A percentile compares a stretch with the other conserved stretches of the same genome.
Conservation (phyloP, 2,329 filamentous ascomycete species). For the Phialocephala subalpina region DNA sequence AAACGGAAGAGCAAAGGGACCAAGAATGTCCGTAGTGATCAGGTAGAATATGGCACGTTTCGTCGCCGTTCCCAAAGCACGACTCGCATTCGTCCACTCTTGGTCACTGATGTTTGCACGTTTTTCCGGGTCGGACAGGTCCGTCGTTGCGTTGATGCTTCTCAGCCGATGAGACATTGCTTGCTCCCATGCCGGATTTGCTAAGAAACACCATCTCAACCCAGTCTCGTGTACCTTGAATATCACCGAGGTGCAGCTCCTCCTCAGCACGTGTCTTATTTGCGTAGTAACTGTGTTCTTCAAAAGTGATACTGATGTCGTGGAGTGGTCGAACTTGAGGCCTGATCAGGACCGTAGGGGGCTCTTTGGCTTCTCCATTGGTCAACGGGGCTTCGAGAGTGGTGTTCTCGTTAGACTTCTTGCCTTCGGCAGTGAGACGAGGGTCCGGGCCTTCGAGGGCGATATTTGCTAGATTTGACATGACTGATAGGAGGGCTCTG, state of each 20-base stretch:
- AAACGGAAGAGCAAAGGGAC: constrained; percentile 10
- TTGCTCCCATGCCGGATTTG: constrained; percentile 18
- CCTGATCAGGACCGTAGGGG: background rate
- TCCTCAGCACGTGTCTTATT: constrained; percentile 19
- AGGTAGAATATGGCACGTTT: constrained; percentile 4
- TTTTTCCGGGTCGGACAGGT: background rate
- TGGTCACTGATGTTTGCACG: background rate
- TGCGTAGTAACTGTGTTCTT: constrained; percentile 11
- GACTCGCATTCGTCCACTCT: constrained; percentile 11
- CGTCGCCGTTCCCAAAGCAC: constrained; percentile 11
- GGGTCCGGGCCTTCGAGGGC: background rate
- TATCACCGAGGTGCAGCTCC: constrained; percentile 18
- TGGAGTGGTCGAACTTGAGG: background rate
- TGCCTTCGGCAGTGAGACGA: background rate
- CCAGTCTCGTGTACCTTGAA: background rate
- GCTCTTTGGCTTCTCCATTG: background rate
- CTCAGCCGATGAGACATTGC: background rate
- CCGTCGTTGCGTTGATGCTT: background rate
- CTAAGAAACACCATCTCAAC: constrained; percentile 15
- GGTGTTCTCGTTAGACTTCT: background rate
- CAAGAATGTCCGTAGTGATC: background rate
- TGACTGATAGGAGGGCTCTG: background rate
- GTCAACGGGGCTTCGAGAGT: background rate
- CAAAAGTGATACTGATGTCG: constrained; percentile 3
- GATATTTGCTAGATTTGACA: background rate